Evolutionary conservation across 805 yeast genomes (phyloP), one percentile per base, ranked within the genome.

Genomic region (Zygosaccharomyces bailii): DNA sequence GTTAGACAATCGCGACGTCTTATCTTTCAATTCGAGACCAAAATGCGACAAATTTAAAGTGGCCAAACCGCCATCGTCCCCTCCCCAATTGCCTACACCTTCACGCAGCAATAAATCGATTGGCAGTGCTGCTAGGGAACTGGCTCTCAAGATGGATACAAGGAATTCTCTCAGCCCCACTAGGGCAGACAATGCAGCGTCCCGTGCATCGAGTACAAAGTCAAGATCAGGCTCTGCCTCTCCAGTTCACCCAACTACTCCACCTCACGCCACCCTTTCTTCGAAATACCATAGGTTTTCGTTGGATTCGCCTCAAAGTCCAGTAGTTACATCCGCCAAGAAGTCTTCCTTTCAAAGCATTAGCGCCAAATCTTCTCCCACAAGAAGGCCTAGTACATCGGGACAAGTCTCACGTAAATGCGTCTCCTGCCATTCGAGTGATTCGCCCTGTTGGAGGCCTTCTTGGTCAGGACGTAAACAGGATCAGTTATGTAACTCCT

Each of bases 371-470:
- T 39, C 45, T 14, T 33, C 44, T 2, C 42, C 47, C 4, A 39
- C 38, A 10, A 47, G 53, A 39, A 48, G 53, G 29, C 36, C 49
- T 3, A 47, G 51, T 9, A 41, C 49, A 21, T 27, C 47, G 6
- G 39, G 45, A n/a, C 48, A 42, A 25, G 23, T 49, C 10, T 36
- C 52, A 59, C 74, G 96, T 53, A 76, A 75, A 42, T 91, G 99
- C 61, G 81, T 91, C 21, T 87, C 96, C 4, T 91, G 99, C 67
- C 88, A 89, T 5, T 80, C 93, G 1, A 84, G 82, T 44, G 93
- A 86, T 55, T 86, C 95, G 4, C 99, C 99, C 4, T 91, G 99
- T 66, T 91, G 99, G 99, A 78, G 99, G 61, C 99, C 99, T 1
- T 84, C 95, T 4, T 91, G 99, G 99, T 82, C 91, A 2, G 46